Percentiles rank a stretch among this genome's conserved stretches.
These are phyloP conservation scores for Populus hybrid DNA, from an alignment of 441 rosid species.

Conservation along the genomic window DNA sequence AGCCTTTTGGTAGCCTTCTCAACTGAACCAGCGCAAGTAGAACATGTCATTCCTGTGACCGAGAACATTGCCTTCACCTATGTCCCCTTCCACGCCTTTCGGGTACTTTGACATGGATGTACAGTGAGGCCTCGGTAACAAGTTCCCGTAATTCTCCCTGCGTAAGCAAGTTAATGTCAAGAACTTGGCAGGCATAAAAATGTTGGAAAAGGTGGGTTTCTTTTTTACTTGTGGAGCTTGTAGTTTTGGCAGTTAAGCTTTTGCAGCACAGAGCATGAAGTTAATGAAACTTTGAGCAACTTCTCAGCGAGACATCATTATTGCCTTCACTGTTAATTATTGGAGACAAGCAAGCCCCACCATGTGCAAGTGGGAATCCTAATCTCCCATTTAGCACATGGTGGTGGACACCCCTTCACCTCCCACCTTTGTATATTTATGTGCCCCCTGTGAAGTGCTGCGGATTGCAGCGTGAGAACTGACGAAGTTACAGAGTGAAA, in stretches of 20 bases:
- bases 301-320: not conserved
- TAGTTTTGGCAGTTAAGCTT: not conserved
- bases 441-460: too few relatives aligned
- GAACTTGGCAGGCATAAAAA: constrained; percentile 61
- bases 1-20: constrained; percentile 79
- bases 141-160: constrained; percentile 36
- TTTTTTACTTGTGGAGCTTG: not conserved
- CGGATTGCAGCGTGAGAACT: too few relatives aligned
- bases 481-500: too few relatives aligned
- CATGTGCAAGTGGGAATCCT: too few relatives aligned
- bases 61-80: constrained; percentile 47
- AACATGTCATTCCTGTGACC: constrained; percentile 74
- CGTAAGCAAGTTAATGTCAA: constrained; percentile 61
- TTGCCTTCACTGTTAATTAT: too few relatives aligned
- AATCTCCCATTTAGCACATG: too few relatives aligned
- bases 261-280: not conserved
- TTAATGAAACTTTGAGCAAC: not conserved
- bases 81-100: constrained; percentile 43
- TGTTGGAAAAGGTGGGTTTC: not conserved
- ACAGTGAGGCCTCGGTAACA: constrained; percentile 49
- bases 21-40: constrained; percentile 80
- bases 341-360: too few relatives aligned
- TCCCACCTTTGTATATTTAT: too few relatives aligned
- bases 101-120: constrained; percentile 67
- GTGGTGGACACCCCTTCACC: too few relatives aligned